phyloP scores from a whole-genome alignment of 148 eudicot species.

The Chenopodium suecicum region DNA sequence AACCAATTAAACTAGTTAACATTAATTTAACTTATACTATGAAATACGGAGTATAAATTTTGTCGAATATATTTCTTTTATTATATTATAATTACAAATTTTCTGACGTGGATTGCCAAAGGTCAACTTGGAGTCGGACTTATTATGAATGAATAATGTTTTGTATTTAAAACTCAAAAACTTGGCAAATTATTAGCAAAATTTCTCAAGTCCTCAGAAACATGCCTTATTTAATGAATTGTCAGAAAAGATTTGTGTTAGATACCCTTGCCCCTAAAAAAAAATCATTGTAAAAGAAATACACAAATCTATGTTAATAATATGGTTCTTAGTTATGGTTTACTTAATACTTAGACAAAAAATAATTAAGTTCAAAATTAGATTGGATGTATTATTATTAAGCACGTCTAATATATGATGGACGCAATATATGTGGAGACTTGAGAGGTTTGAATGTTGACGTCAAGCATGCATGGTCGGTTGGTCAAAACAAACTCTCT shows the following conservation, averaged over 20 bases:
- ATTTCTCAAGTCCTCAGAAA: background rate
- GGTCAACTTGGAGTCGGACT: too few species aligned
- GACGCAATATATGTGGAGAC: background rate
- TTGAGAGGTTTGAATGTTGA: background rate
- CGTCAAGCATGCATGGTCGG: slow-evolving; percentile 11
- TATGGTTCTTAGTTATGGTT: background rate
- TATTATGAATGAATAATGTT: too few species aligned
- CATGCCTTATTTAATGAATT: background rate
- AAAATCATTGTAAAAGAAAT: too few species aligned
- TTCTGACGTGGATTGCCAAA: too few species aligned
- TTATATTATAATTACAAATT: too few species aligned
- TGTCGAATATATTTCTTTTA: too few species aligned
- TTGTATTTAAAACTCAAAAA: too few species aligned
- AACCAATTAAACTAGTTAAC: too few species aligned
- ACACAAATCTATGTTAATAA: background rate
- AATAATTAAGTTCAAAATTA: background rate
- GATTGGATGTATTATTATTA: background rate
- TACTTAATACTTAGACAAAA: background rate
- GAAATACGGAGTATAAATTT: too few species aligned
- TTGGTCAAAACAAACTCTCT: background rate
- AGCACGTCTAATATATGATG: background rate
- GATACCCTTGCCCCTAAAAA: background rate
- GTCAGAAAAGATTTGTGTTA: slow-evolving; percentile 3
- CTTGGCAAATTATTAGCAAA: too few species aligned
- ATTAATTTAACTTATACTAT: too few species aligned